Base-by-base conservation (phyloP, 2,329 filamentous ascomycete species). In the Fusarium acutatum region DNA sequence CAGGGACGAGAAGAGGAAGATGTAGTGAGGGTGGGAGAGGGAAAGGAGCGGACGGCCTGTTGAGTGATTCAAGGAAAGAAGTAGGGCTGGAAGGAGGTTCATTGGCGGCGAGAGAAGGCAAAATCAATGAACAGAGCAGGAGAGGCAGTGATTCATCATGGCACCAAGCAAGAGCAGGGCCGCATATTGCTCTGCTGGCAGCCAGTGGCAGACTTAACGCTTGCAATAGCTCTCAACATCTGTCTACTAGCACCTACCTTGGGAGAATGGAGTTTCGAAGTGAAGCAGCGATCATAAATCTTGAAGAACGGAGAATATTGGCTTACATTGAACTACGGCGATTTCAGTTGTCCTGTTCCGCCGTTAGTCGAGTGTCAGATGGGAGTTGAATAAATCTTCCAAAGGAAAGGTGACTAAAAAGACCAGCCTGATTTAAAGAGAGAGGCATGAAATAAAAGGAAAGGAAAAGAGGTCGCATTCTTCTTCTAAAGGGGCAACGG, bases 61-160 rank as follows among this genome's bases (percentile, higher is more conserved):
- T 28, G 35, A 40, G 44, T 72, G 72, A 74, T 59, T 66, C 56
- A 47, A 49, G 34, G 60, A 71, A 62, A 46, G 61, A 77, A 74
- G 53, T 28, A 65, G 64, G 59, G 40, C 24, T 28, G 43, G 60
- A 38, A 34, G 35, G 43, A 53, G 37, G 22, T 59, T 68, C 32
- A 37, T 62, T 47, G 38, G 34, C 28, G 34, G 30, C 9, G 30
- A 24, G 32, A 15, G 7, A 35, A 52, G 24, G 15, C 6, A 38
- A 49, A 26, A 46, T 17, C 60, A 61, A 54, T 38, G 35, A 30
- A 32, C 32, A 50, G 35, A 50, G 49, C 52, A 60, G 35, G 60
- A 44, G 34, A 43, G 47, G n/a, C 63, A 61, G 64, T 77, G 75
- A 77, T 73, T 77, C 72, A 71, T 40, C 40, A 43, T 59, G 26